Evolutionary conservation across 2,329 filamentous ascomycete species (phyloP).

Genomic region (Alternaria dauci): DNA sequence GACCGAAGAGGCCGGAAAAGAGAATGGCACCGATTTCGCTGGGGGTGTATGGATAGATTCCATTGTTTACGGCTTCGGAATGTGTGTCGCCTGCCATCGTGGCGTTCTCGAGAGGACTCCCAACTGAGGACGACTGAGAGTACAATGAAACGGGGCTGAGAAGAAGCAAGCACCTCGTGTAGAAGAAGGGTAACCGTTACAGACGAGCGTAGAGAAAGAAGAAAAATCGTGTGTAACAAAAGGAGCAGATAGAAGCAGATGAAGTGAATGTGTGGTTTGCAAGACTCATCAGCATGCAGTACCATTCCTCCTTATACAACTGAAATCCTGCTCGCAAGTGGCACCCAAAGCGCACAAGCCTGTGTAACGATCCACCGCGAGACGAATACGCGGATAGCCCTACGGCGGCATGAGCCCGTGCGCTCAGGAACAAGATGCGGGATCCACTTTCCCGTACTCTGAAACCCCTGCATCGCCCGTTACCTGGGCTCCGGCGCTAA

Average conservation of each 20-base stretch:
- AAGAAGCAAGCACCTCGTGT: background rate
- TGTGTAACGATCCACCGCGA: background rate
- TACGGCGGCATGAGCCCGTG: background rate
- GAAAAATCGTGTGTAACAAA: background rate
- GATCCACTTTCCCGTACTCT: slow-evolving; percentile 2
- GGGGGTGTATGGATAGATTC: slow-evolving; percentile 25
- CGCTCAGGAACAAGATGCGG: background rate
- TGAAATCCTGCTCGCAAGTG: background rate
- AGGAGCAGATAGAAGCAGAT: background rate
- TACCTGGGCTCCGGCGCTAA: background rate
- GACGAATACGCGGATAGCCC: slow-evolving; percentile 3
- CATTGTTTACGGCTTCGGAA: background rate
- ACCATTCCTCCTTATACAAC: background rate
- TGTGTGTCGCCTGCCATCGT: background rate
- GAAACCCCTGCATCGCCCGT: slow-evolving; percentile 3
- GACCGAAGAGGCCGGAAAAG: slow-evolving; percentile 24
- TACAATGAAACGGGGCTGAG: background rate
- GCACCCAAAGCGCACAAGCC: slow-evolving; percentile 1
- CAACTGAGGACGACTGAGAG: background rate
- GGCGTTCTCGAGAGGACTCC: background rate
- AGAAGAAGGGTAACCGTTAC: background rate
- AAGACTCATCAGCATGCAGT: background rate
- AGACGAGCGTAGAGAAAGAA: background rate
- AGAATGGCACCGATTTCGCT: slow-evolving; percentile 21
- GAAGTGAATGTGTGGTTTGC: background rate